phyloP scores from a whole-genome alignment of 352 stramenopile species.

The Globisporangium megalacanthum region DNA sequence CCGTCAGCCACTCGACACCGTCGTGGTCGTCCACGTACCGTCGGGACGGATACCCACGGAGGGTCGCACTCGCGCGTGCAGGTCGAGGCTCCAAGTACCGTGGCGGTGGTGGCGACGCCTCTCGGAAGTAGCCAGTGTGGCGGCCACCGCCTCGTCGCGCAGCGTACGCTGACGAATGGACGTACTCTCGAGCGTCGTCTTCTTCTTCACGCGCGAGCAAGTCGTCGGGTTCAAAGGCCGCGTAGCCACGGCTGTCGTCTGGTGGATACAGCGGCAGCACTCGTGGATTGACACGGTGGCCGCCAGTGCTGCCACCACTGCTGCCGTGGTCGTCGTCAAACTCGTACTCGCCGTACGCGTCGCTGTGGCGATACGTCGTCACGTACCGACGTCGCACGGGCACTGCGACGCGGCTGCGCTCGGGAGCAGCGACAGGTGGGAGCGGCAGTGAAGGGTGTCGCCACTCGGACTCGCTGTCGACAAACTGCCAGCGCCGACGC shows the following conservation, averaged over 20 bases:
- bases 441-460: neutral
- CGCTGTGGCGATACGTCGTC: neutral
- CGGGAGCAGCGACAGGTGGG: neutral
- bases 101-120: conserved; percentile 3
- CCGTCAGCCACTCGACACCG: conserved; percentile 11
- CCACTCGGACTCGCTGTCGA: conserved; percentile 10
- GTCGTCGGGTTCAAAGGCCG: conserved; percentile 6
- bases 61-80: neutral
- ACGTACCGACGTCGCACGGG: neutral
- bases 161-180: conserved; percentile 2
- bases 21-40: conserved; percentile 5
- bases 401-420: neutral
- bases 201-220: conserved; percentile 13
- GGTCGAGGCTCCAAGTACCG: conserved; percentile 5
- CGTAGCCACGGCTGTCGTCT: conserved; percentile 2
- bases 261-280: neutral
- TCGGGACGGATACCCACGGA: neutral
- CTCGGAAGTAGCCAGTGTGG: neutral
- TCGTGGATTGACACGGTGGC: neutral
- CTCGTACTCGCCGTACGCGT: neutral
- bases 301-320: neutral
- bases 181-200: conserved; percentile 3
- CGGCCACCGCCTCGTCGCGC: conserved; percentile 1
- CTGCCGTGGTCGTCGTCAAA: neutral
- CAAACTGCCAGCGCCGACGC: conserved; percentile 7